These are phyloP conservation scores for Pleurotus platypus DNA, from an alignment of 768 basidiomycete genomes.

Conservation along the genomic window DNA sequence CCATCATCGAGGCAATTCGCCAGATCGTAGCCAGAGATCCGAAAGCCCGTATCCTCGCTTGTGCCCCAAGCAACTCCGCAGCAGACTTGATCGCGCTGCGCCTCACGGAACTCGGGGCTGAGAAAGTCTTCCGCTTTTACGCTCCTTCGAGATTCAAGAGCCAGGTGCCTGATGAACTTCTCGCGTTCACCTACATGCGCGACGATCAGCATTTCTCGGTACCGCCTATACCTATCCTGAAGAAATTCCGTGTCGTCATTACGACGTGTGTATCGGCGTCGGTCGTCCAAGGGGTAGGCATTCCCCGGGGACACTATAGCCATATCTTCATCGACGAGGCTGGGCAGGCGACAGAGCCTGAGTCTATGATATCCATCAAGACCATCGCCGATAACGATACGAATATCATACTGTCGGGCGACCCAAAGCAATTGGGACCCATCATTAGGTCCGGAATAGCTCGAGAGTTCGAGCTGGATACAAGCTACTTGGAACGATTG, in stretches of 20 bases:
- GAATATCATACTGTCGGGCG: conserved; percentile 61
- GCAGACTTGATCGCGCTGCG: conserved; percentile 55
- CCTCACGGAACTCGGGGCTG: conserved; percentile 26
- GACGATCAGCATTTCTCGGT: conserved; percentile 36
- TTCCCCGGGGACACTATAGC: conserved; percentile 57
- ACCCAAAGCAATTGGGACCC: conserved; percentile 71
- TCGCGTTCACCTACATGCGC: conserved; percentile 26
- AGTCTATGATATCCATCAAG: conserved; percentile 60
- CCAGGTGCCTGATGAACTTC: conserved; percentile 42
- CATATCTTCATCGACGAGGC: conserved; percentile 75
- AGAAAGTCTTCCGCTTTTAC: conserved; percentile 53
- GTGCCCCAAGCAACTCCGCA: conserved; percentile 65
- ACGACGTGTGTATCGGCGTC: conserved; percentile 64
- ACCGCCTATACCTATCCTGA: conserved; percentile 25
- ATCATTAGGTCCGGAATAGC: conserved; percentile 60
- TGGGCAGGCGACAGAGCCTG: conserved; percentile 69
- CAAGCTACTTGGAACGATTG: conserved; percentile 59
- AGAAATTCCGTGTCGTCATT: conserved; percentile 50
- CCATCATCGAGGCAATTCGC: conserved; percentile 54
- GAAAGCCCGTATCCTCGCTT: conserved; percentile 46
- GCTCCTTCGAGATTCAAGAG: conserved; percentile 45
- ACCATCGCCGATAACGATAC: conserved; percentile 51
- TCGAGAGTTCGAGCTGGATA: conserved; percentile 50
- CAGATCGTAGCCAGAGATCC: conserved; percentile 42
- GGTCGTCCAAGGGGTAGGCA: conserved; percentile 50